Evolutionary conservation across 208 protist species (phyloP), one percentile per base, ranked within the genome.

Genomic region (Leishmania arabica): DNA sequence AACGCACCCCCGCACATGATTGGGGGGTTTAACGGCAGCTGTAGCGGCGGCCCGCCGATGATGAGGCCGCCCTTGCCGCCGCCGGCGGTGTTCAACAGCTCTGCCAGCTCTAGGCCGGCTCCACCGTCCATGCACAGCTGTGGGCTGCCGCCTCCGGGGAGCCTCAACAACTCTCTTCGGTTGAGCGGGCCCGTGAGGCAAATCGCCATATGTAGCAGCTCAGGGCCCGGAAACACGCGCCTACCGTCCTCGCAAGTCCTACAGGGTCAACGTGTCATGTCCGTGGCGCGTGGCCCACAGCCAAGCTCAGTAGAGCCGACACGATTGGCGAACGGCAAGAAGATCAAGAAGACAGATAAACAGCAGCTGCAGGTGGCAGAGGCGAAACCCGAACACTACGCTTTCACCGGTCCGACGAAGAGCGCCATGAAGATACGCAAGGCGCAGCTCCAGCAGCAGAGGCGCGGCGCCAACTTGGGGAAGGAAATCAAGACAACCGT

Each of bases 201-300:
- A 1, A 60, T 51, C 51, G 51, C 53, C 54, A 69, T 68, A 27
- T n/a, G 17, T 6, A 66, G 66, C 34, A 31, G 56, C 4, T 40
- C 58, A 66, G 58, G 54, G 19, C 34, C 56, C 45, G 13, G 66
- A 19, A 8, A 70, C 76, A 27, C 27, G 19, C 31, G 6, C 42
- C 31, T 24, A 3, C 66, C 3, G 34, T 15, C 45, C 34, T 45
- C 60, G 58, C 75, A 78, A 21, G 17, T 54, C 19, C 83, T n/a
- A 54, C 70, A 60, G 58, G 8, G 69, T 8, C 54, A 45, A 69
- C 66, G 21, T 19, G 70, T 84, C 21, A 27, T n/a, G 45, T 75
- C 83, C 5, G 87, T 92, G 15, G 81, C 87, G 24, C 86, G 89
- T 31, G 89, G 89, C 0, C 89, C 89, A 27, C 89, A 92, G 80